Evolutionary conservation across 2,329 filamentous ascomycete species (phyloP).

Genomic region (Paraphoma chrysanthemicola): DNA sequence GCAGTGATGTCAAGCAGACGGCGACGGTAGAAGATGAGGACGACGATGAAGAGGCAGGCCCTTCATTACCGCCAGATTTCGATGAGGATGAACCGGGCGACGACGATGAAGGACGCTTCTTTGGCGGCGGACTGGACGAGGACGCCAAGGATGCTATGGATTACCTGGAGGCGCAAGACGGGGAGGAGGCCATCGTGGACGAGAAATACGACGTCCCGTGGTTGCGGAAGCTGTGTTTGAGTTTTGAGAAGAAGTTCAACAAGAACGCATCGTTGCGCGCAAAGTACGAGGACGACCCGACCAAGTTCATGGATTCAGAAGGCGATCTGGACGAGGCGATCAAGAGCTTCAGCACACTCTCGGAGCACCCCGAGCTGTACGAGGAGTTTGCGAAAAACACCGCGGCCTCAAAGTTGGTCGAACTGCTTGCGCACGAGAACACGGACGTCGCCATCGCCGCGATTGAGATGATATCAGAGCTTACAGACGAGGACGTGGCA

Average conservation of each 20-base stretch:
- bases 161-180: constrained; percentile 77
- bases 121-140: constrained; percentile 85
- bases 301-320: constrained; percentile 84
- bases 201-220: constrained; percentile 85
- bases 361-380: constrained; percentile 86
- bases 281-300: constrained; percentile 79
- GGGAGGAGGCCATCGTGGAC: constrained; percentile 58
- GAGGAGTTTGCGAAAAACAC: constrained; percentile 79
- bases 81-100: constrained; percentile 62
- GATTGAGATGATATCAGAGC: constrained; percentile 86
- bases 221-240: constrained; percentile 80
- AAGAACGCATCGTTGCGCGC: constrained; percentile 90
- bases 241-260: constrained; percentile 88
- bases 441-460: constrained; percentile 94
- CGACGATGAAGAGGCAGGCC: constrained; percentile 56
- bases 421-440: constrained; percentile 90
- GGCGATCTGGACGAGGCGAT: constrained; percentile 90
- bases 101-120: constrained; percentile 94
- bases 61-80: constrained; percentile 62
- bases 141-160: constrained; percentile 85
- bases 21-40: constrained; percentile 58
- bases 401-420: constrained; percentile 75
- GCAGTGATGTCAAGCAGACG: constrained; percentile 59
- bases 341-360: constrained; percentile 83
- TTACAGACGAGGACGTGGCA: constrained; percentile 91